phyloP scores from a whole-genome alignment of 1,284 basidiomycete species.

The Heterobasidion parviporum region DNA sequence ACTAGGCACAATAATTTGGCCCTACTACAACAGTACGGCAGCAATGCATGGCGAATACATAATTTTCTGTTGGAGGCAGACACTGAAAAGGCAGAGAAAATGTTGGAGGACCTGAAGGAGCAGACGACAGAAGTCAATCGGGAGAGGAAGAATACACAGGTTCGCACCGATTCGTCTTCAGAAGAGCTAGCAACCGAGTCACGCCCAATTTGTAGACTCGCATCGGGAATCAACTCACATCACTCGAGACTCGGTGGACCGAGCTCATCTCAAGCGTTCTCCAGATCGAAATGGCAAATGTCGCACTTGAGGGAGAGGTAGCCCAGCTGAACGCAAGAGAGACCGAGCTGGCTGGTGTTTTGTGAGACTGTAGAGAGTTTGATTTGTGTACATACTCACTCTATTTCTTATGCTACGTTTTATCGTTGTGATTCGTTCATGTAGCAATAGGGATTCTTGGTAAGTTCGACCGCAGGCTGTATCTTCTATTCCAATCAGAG shows the following conservation, averaged over 20 bases:
- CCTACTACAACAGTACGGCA: constrained; percentile 80
- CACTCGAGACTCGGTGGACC: constrained; percentile 81
- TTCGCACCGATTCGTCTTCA: constrained; percentile 17
- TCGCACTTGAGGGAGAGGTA: constrained; percentile 72
- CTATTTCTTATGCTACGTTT: neutral
- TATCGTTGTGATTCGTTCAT: neutral
- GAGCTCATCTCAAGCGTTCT: constrained; percentile 81
- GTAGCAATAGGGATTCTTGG: too few species aligned
- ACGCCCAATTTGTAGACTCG: constrained; percentile 45
- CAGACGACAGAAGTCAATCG: constrained; percentile 79
- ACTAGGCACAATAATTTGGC: constrained; percentile 77
- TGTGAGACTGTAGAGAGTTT: constrained; percentile 16
- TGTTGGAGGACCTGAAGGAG: constrained; percentile 66
- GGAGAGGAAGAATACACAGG: constrained; percentile 79
- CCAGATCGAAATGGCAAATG: constrained; percentile 90
- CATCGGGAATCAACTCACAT: constrained; percentile 71
- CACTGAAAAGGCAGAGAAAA: constrained; percentile 65
- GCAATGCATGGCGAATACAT: constrained; percentile 87
- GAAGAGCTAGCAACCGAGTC: neutral
- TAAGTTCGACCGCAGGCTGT: too few species aligned
- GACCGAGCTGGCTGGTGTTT: constrained; percentile 43
- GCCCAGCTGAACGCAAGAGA: constrained; percentile 47
- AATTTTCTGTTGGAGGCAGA: constrained; percentile 83
- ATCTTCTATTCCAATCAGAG: too few species aligned
- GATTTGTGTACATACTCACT: neutral